Base-by-base conservation (phyloP, 768 basidiomycete species). In the Boletus sensibilis region DNA sequence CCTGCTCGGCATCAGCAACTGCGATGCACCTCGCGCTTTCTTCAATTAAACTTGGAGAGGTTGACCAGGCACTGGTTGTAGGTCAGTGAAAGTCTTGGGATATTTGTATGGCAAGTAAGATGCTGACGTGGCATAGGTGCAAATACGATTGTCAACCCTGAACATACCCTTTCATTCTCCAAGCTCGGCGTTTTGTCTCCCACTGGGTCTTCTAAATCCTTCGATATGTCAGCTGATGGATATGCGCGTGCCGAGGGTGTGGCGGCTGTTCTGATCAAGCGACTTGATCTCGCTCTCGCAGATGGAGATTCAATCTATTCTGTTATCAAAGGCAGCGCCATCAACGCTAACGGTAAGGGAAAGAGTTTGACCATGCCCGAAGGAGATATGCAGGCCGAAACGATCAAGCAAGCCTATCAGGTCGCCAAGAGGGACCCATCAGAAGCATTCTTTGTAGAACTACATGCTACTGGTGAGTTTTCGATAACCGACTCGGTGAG, bases 1-100 rank as follows among this genome's bases (percentile, higher is more conserved):
- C 67, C 8, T 82, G 82, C 58, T 81, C 78, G 35, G 81, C 79
- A 20, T 74, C 72, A 16, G 64, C 78, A n/a, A 75, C 71, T 6
- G 78, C 78, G 2, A 68, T 79, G 44, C 81, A 83, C 64, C 72
- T 82, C 18, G 81, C 78, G 3, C 69, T 81, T 2, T 75, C 77
- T 31, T 74, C 78, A 0, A 67, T 82, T 6, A 66, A 66, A 21
- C 66, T 63, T 33, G 79, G 79, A 1, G 81, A 82, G 40, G 74
- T 80, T 33, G 75, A 79, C 27, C 73, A 77, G 4, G 81, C 81
- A 0, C 68, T 83, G 9, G 74, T 83, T 29, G 63, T 68, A 0
- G 66, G 66, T 58, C 3, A 53, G 66, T 55, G n/a, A 12, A 12
- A 40, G 21, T n/a, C 10, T 45, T 13, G 27, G 1, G 4, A 10